Conservation (phyloP, 2,329 filamentous ascomycete species). For the Talaromyces sp. region DNA sequence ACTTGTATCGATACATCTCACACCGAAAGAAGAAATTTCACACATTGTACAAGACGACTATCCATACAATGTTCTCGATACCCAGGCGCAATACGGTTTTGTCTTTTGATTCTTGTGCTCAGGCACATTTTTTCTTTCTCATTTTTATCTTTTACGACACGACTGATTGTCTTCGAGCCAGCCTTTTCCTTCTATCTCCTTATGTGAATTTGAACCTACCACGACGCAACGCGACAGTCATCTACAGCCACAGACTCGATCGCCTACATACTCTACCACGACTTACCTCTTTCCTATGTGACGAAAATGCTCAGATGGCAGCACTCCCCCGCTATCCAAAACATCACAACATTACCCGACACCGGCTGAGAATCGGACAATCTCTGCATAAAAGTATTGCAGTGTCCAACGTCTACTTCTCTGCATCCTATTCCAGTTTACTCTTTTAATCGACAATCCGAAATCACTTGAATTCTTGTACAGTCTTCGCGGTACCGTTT, state of each 20-base stretch:
- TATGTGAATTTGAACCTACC: slow-evolving; percentile 17
- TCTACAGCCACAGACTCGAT: slow-evolving; percentile 1
- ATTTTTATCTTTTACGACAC: slow-evolving; percentile 7
- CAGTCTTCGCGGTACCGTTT: slow-evolving; percentile 14
- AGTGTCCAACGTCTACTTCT: slow-evolving; percentile 4
- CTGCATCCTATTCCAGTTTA: slow-evolving; percentile 13
- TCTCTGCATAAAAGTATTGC: slow-evolving; percentile 3
- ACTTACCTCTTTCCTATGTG: slow-evolving; percentile 16
- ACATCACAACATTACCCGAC: background rate
- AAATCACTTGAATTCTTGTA: slow-evolving; percentile 10
- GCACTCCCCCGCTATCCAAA: background rate
- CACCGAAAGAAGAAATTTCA: slow-evolving; percentile 3
- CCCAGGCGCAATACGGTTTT: slow-evolving; percentile 36
- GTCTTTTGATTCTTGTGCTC: background rate
- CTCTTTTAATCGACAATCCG: slow-evolving; percentile 14
- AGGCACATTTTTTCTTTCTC: background rate
- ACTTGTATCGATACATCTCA: slow-evolving; percentile 12
- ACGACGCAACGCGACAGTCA: slow-evolving; percentile 10
- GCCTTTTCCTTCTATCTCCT: slow-evolving; percentile 1
- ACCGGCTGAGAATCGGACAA: background rate
- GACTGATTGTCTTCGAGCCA: slow-evolving; percentile 32
- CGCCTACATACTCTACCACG: background rate
- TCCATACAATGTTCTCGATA: slow-evolving; percentile 23
- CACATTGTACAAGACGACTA: slow-evolving; percentile 12
- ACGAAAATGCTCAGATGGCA: slow-evolving; percentile 7